Evolutionary conservation across 176 grass and related monocot genomes (phyloP).

Genomic region (Hordeum vulgare): DNA sequence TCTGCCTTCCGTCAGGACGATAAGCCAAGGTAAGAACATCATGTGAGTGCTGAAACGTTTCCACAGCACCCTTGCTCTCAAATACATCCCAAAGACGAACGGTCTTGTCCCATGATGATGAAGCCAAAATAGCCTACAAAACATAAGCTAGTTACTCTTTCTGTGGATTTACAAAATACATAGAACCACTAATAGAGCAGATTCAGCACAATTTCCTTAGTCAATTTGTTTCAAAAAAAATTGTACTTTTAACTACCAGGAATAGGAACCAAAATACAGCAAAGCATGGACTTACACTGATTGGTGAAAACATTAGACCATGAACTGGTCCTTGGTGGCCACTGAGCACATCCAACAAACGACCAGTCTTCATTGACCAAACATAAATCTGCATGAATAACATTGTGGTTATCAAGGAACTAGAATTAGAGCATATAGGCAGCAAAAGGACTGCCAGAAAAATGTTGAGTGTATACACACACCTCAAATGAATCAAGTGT

Average conservation of each 20-base stretch:
- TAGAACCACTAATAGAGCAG: background rate
- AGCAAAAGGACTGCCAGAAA: background rate
- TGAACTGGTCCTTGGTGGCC: conserved; percentile 93
- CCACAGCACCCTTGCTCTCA: conserved; percentile 83
- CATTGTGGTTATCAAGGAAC: background rate
- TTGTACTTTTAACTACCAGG: background rate
- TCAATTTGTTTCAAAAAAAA: background rate
- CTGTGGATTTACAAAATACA: conserved; percentile 6
- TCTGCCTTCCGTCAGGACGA: conserved; percentile 86
- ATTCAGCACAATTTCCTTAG: background rate
- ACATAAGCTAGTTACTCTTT: conserved; percentile 13
- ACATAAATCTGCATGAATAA: conserved; percentile 76
- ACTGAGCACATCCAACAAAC: conserved; percentile 87
- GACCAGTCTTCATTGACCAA: conserved; percentile 99
- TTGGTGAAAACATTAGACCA: conserved; percentile 92
- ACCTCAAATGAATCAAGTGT: conserved; percentile 99
- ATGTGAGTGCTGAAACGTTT: conserved; percentile 90
- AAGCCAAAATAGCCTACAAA: conserved; percentile 69
- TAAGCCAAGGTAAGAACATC: conserved; percentile 94
- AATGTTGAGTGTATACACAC: background rate
- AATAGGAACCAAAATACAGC: background rate
- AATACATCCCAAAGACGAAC: conserved; percentile 95
- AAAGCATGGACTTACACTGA: conserved; percentile 58
- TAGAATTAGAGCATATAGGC: conserved; percentile 2
- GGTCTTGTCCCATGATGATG: conserved; percentile 98